phyloP scores from a whole-genome alignment of 106 monocot species.

The Ottelia alismoides region DNA sequence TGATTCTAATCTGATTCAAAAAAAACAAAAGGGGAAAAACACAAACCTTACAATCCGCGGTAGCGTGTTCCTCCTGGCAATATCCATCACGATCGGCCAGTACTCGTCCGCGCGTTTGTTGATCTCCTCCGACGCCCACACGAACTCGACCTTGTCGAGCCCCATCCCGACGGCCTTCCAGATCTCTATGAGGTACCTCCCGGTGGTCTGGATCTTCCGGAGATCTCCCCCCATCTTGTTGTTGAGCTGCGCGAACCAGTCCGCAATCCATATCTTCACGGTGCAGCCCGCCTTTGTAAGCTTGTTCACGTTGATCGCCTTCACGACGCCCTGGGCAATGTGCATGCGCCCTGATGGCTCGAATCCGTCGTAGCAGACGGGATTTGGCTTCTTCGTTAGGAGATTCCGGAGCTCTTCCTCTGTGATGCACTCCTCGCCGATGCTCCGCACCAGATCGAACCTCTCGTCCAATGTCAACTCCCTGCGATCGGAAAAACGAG shows the following conservation, averaged over 20 bases:
- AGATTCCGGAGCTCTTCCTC: slow-evolving; percentile 63
- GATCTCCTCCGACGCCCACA: slow-evolving; percentile 89
- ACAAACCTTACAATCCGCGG: slow-evolving; percentile 57
- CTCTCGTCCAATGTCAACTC: slow-evolving; percentile 50
- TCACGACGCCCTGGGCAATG: slow-evolving; percentile 85
- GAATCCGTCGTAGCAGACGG: slow-evolving; percentile 76
- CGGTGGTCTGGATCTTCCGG: slow-evolving; percentile 67
- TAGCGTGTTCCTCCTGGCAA: slow-evolving; percentile 59
- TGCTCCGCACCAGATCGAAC: slow-evolving; percentile 45
- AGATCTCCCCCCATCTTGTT: slow-evolving; percentile 93
- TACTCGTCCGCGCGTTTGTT: slow-evolving; percentile 55
- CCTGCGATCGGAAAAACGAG: too few relatives aligned
- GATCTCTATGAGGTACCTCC: slow-evolving; percentile 73
- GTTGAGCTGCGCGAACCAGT: slow-evolving; percentile 88
- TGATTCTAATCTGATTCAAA: too few relatives aligned
- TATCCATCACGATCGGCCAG: slow-evolving; percentile 89
- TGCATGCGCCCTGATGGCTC: slow-evolving; percentile 93
- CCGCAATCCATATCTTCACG: slow-evolving; percentile 83
- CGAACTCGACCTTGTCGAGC: slow-evolving; percentile 63
- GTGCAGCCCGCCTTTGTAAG: slow-evolving; percentile 60
- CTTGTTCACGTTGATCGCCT: slow-evolving; percentile 84
- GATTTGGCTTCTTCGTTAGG: slow-evolving; percentile 57
- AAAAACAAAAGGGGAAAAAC: too few relatives aligned
- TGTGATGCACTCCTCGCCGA: slow-evolving; percentile 83
- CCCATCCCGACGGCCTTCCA: slow-evolving; percentile 88